phyloP scores from a whole-genome alignment of 2,329 filamentous ascomycete species.

The Fonsecaea monophora region DNA sequence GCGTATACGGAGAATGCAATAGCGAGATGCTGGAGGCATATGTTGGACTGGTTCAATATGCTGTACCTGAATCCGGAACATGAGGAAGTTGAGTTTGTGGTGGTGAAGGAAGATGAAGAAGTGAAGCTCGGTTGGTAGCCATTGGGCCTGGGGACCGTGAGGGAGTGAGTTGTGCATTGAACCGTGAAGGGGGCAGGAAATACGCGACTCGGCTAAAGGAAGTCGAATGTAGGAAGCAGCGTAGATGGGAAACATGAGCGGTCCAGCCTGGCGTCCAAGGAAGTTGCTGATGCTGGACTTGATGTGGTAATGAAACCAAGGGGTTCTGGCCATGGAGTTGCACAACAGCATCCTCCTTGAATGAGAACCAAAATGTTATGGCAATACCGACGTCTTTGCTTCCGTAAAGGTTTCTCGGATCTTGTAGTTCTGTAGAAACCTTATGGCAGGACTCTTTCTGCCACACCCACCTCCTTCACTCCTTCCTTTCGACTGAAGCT shows the following conservation, averaged over 20 bases:
- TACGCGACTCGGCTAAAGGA: not conserved
- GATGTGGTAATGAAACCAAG: not conserved
- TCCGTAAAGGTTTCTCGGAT: not conserved
- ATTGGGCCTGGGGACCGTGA: not conserved
- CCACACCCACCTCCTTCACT: not conserved
- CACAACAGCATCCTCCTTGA: not conserved
- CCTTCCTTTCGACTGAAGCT: not conserved
- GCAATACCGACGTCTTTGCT: not conserved
- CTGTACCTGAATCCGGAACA: conserved; percentile 57
- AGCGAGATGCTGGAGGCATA: conserved; percentile 58
- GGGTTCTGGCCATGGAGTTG: not conserved
- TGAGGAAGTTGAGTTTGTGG: conserved; percentile 44
- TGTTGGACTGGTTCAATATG: conserved; percentile 68
- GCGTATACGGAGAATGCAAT: conserved; percentile 68
- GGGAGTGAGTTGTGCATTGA: not conserved
- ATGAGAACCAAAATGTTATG: not conserved
- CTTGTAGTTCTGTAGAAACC: not conserved
- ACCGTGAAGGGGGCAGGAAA: not conserved
- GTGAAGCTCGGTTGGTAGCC: conserved; percentile 30
- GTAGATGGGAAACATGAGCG: not conserved
- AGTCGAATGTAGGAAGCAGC: not conserved
- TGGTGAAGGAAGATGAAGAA: conserved; percentile 20
- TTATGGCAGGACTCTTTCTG: not conserved
- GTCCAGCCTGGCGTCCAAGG: not conserved
- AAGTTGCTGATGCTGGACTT: not conserved